phyloP scores from a whole-genome alignment of 371 early-diverging fungal genomes.

The Umbelopsis sp. region DNA sequence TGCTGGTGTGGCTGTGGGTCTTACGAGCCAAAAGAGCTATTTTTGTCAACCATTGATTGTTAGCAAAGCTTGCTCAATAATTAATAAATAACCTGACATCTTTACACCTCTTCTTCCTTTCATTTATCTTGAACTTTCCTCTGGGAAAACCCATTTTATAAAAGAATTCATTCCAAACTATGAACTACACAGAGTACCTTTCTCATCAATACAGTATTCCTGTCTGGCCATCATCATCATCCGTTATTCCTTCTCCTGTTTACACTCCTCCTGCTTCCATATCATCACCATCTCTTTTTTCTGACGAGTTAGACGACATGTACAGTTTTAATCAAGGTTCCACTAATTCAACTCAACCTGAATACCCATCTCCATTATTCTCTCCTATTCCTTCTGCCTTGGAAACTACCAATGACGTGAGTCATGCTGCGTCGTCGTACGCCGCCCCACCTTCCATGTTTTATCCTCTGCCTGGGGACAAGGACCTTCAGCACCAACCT shows the following conservation, averaged over 20 bases:
- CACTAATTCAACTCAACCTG: neutral
- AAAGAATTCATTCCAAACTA: neutral
- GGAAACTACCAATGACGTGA: neutral
- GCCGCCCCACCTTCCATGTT: neutral
- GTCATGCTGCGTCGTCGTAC: neutral
- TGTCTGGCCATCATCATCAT: constrained; percentile 11
- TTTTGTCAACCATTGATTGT: constrained; percentile 17
- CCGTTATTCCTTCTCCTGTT: constrained; percentile 2
- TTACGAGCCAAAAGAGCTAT: neutral
- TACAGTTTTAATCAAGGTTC: constrained; percentile 6
- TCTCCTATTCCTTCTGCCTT: neutral
- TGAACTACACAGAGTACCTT: constrained; percentile 6
- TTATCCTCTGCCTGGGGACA: neutral
- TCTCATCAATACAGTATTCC: constrained; percentile 18
- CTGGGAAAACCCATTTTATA: neutral
- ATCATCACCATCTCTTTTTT: constrained; percentile 10
- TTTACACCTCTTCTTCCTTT: neutral
- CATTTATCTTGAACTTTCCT: neutral
- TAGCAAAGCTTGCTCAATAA: neutral
- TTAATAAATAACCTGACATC: constrained; percentile 17
- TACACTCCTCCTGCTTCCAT: constrained; percentile 15
- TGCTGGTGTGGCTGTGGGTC: constrained; percentile 14
- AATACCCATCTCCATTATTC: constrained; percentile 5
- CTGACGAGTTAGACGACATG: constrained; percentile 13
- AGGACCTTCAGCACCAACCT: neutral